Evolutionary conservation across 1,139 yeast genomes (phyloP), one percentile per base, ranked within the genome.

Genomic region (Yamadazyma conglobata): DNA sequence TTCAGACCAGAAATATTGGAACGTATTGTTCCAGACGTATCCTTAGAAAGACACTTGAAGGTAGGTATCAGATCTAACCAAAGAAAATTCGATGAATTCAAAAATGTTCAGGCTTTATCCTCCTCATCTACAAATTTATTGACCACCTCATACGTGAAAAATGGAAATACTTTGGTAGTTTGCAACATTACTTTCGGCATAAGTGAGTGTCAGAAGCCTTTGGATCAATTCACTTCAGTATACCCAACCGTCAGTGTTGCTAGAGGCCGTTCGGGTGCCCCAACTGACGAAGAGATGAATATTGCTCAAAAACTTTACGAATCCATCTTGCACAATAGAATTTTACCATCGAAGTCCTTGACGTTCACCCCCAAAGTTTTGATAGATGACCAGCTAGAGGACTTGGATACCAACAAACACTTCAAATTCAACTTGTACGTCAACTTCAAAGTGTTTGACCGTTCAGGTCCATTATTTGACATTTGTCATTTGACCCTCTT

Each of bases 221-320:
- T 6, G 5, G 26, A 28, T 13, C 46, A 46, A n/a, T 62, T 52
- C 41, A 58, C 79, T 1, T 56, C 79, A 0, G 69, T 82, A 0
- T 87, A 74, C 50, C 93, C 96, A 0, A 81, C 85, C 25, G 89
- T 89, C 8, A 93, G 86, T 44, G 75, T 87, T 10, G 73, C 80
- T 34, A 66, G 93, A 36, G 95, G 95, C 12, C 66, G 87, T 34
- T 34, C 41, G 0, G 86, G 88, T 20, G 87, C 91, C 3, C 96
- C 96, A 14, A 79, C 93, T 1, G 88, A 81, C 43, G 96, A 89
- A 58, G 96, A 89, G 55, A 87, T 86, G 84, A 77, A 75, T 18
- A 50, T 85, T 19, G 77, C 94, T 3, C 95, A 86, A 53, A 65
- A 67, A 36, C 48, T 86, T 19, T 77, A 75, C 47, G 86, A 85